A percentile compares a stretch with the other conserved stretches of the same genome.
Evolutionary conservation across 805 yeast species (phyloP).

Genomic region (Kazachstania viticola): DNA sequence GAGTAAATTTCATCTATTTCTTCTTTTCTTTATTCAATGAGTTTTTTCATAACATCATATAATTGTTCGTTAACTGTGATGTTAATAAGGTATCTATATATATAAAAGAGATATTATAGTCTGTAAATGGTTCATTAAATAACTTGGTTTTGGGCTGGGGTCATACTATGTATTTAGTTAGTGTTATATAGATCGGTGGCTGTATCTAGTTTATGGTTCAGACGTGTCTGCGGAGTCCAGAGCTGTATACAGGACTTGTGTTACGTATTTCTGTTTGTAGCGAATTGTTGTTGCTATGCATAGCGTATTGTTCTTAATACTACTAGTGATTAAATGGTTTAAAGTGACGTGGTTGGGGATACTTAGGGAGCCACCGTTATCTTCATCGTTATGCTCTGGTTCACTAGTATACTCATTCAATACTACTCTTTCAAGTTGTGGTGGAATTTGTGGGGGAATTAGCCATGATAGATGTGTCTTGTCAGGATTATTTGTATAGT

Average conservation of each 20-base stretch:
- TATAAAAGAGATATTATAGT: too few species aligned
- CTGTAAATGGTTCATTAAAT: too few species aligned
- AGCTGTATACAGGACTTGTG: constrained; percentile 87
- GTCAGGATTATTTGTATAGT: constrained; percentile 45
- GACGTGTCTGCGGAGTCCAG: constrained; percentile 2
- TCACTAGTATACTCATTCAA: constrained; percentile 49
- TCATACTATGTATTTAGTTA: too few species aligned
- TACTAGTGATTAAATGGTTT: constrained; percentile 89
- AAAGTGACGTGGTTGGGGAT: constrained; percentile 90
- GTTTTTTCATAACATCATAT: too few species aligned
- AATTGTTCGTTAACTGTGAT: too few species aligned
- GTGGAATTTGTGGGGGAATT: constrained; percentile 93
- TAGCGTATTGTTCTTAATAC: constrained; percentile 81
- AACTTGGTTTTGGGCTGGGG: too few species aligned
- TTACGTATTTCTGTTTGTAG: constrained; percentile 77
- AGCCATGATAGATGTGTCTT: constrained; percentile 43
- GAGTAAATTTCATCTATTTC: too few species aligned
- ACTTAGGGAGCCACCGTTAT: constrained; percentile 46
- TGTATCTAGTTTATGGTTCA: too few species aligned
- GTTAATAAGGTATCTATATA: too few species aligned
- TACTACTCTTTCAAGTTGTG: constrained; percentile 87
- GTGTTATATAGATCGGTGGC: too few species aligned
- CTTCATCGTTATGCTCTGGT: constrained; percentile 8
- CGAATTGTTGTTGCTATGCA: constrained; percentile 87
- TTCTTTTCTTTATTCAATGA: too few species aligned